Base-by-base conservation (phyloP, 1,284 basidiomycete species). In the Rhodofomes roseus region DNA sequence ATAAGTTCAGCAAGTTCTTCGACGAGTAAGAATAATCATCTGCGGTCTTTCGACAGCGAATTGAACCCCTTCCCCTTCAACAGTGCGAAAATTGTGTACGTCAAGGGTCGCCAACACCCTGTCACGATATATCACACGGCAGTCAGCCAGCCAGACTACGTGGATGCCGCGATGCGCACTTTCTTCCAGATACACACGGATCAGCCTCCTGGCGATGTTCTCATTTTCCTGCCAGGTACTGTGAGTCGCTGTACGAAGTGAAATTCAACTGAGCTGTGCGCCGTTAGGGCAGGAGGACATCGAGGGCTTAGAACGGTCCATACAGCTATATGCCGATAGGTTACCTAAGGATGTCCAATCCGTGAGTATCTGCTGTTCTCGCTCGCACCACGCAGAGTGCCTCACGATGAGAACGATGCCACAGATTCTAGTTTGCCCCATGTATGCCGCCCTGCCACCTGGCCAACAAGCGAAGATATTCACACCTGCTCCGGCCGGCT, bases 51-150 rank as follows among this genome's bases (percentile, higher is more conserved):
- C 29, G 27, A 6, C 27, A 8, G 23, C 5, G 34, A 46, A 31
- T 23, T 37, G 36, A 41, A 31, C n/a, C 7, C 31, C n/a, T n/a
- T n/a, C n/a, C 23, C 27, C 18, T 41, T 2, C 63, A 64, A n/a
- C 59, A 95, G 92, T 59, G 91, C 92, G 1, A 91, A 89, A 58
- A 88, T 97, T 18, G 75, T 97, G 18, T 95, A 96, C 71, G 86
- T 99, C 56, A 89, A 95, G 74, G 96, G 96, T 23, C 86, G 96
- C 34, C 94, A 97, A 72, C 92, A 96, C 70, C 86, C 92, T n/a
- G 96, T 99, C 36, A 84, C 84, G 65, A 86, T 90, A 60, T 90
- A 85, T 69, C 89, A 96, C 73, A 81, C 90, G 4, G 76, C 82
- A 2, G 77, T 85, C 60, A 83, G 89, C 43, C 90, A 93, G 65